Evolutionary conservation across 2,329 filamentous ascomycete genomes (phyloP), one percentile per base, ranked within the genome.

Genomic region (Trichophyton rubrum): DNA sequence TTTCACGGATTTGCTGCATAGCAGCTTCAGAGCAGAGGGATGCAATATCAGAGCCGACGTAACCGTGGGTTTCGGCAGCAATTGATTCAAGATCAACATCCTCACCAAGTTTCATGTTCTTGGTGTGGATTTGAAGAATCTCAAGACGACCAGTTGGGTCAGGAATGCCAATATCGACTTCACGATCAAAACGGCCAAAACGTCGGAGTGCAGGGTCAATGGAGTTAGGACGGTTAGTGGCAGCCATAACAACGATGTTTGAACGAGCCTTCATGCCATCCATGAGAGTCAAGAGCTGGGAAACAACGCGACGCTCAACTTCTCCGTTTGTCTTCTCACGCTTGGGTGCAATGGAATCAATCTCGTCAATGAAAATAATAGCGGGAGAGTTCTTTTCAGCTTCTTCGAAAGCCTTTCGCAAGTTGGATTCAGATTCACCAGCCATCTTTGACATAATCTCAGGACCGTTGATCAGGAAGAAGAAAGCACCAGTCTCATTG

Each of bases 401-500:
- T 80, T 97, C 93, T 76, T 97, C 93, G 70, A 99, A 99, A n/a
- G 93, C 93, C 79, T 97, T 97, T 70, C 93, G 88, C 67, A 99
- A 78, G 76, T 97, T 97, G 62, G 92, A 97, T 77, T 97, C 93
- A 62, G 93, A 97, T 78, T 99, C 93, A 84, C 93, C 93, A 62
- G 93, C 93, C 93, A 97, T 97, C 85, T 97, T 97, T 62, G 92
- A 96, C 93, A 99, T 97, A 80, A 99, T 97, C 76, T 97, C 93
- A 59, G 93, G 93, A 66, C 93, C 92, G 78, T 97, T 97, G 84
- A 99, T 97, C 65, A 97, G 79, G 85, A 99, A 97, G 81, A 99
- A 99, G 81, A 97, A 97, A 56, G 92, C 92, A 70, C 93, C 93
- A 38, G 93, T 97, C 82, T 97, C 93, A 78, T 97, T 97, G 77